These are phyloP conservation scores for Fusarium paranaense DNA, from an alignment of 2,329 filamentous ascomycete genomes.

Conservation along the genomic window DNA sequence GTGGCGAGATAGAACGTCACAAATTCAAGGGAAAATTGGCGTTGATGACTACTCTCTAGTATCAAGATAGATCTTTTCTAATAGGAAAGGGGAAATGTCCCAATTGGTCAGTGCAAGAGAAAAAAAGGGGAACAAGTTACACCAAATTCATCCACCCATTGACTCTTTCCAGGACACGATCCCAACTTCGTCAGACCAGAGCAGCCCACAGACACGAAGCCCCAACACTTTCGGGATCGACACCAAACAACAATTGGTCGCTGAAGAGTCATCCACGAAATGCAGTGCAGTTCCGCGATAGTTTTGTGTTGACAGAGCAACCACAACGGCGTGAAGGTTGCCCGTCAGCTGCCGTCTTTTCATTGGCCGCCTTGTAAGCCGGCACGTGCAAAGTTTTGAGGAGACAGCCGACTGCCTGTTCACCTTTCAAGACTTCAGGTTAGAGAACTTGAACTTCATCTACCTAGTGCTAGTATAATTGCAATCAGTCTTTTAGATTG, in stretches of 20 bases:
- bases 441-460: background rate
- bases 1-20: background rate
- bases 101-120: background rate
- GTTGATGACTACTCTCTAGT: background rate
- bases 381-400: background rate
- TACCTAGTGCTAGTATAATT: background rate
- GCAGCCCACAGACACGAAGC: background rate
- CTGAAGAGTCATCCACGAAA: background rate
- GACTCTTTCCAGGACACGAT: background rate
- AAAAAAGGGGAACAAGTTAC: background rate
- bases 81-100: background rate
- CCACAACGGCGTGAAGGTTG: background rate
- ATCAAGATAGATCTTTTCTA: background rate
- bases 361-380: background rate
- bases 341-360: background rate
- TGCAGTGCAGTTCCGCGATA: background rate
- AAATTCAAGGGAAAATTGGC: background rate
- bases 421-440: background rate
- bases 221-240: background rate
- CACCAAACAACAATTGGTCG: background rate
- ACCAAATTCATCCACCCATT: background rate
- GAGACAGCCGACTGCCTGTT: background rate
- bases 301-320: background rate
- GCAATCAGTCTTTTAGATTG: background rate
- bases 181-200: background rate